phyloP scores from a whole-genome alignment of 371 early-diverging fungal genomes.

The Circinella umbellata region DNA sequence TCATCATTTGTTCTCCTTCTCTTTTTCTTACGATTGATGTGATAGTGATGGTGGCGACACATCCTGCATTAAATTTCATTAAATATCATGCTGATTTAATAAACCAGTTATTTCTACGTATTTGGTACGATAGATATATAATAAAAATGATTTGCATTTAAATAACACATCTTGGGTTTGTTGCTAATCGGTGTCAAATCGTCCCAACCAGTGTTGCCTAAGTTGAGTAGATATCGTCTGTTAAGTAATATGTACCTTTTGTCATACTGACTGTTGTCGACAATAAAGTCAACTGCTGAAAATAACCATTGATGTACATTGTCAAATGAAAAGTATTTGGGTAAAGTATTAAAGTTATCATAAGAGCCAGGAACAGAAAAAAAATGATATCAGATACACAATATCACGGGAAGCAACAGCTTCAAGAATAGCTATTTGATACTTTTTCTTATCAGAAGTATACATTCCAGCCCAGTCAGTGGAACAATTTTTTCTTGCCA shows the following conservation, averaged over 20 bases:
- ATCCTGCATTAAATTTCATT: too few species aligned
- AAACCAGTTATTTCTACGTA: too few species aligned
- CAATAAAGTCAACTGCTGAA: not conserved
- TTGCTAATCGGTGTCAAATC: not conserved
- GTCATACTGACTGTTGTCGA: not conserved
- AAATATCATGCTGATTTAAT: too few species aligned
- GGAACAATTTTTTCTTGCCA: conserved; percentile 1
- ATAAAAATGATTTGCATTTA: too few species aligned
- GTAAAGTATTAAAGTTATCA: not conserved
- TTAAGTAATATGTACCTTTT: not conserved
- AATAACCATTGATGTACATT: not conserved
- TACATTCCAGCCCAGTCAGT: not conserved
- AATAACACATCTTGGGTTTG: not conserved
- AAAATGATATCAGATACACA: not conserved
- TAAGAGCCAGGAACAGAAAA: not conserved
- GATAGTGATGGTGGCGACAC: too few species aligned
- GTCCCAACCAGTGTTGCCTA: not conserved
- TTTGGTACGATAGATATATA: not conserved
- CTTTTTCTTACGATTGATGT: too few species aligned
- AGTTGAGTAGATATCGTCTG: not conserved
- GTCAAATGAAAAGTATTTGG: not conserved
- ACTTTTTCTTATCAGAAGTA: not conserved
- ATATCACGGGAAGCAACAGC: not conserved
- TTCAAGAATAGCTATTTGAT: not conserved
- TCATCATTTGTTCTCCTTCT: too few species aligned